These are phyloP conservation scores for Litsea cubeba DNA, from an alignment of 164 flowering plant species.

Conservation along the genomic window DNA sequence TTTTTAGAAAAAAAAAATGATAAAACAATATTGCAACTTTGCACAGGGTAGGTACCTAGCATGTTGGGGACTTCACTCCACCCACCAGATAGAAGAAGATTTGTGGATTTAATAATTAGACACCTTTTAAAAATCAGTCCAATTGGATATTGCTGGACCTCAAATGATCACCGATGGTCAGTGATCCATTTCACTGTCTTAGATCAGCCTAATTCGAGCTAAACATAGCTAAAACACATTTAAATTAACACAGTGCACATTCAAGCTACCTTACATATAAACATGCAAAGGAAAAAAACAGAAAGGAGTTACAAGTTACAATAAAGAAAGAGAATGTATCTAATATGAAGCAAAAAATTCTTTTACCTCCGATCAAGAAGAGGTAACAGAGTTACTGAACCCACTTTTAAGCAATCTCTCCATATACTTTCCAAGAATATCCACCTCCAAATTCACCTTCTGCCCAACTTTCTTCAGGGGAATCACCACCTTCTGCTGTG, in stretches of 20 bases:
- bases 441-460: constrained; percentile 93
- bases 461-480: constrained; percentile 82
- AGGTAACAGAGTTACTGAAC: constrained; percentile 28
- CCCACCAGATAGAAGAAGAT: background rate
- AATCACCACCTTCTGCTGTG: constrained; percentile 83
- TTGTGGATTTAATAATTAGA: background rate
- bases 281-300: too few relatives aligned
- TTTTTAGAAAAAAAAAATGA: background rate
- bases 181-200: too few relatives aligned
- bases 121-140: background rate
- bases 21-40: background rate
- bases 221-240: too few relatives aligned
- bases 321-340: background rate
- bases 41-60: background rate
- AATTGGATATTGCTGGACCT: background rate
- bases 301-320: background rate
- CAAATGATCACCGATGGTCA: background rate
- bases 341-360: background rate
- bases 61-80: background rate
- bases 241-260: too few relatives aligned
- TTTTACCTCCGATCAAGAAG: constrained; percentile 15
- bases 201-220: too few relatives aligned
- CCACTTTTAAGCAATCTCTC: constrained; percentile 67
- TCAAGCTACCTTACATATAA: too few relatives aligned
- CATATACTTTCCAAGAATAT: constrained; percentile 90